Conservation (phyloP, 1,284 basidiomycete species). For the Ganoderma lingzhi region DNA sequence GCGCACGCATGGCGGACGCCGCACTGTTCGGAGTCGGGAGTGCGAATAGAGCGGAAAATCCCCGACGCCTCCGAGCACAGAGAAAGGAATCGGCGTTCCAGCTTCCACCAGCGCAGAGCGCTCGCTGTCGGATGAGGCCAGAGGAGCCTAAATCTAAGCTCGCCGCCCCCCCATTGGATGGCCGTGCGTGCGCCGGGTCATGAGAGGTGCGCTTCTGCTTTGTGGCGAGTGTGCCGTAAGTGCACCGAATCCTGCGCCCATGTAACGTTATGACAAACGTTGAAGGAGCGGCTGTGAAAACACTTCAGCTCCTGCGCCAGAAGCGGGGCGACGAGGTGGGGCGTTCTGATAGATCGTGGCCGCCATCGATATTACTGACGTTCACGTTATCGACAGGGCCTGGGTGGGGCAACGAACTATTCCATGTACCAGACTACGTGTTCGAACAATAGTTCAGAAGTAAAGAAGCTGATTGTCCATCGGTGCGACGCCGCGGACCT, state of each 20-base stretch:
- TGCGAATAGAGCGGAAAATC: constrained; percentile 6
- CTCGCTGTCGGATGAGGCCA: too few species aligned
- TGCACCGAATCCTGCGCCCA: not conserved
- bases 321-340: not conserved
- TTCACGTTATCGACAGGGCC: not conserved
- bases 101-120: not conserved
- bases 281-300: not conserved
- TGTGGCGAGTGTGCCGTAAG: constrained; percentile 9
- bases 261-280: constrained; percentile 8
- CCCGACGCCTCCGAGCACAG: not conserved
- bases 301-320: not conserved
- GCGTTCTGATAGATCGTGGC: constrained; percentile 4
- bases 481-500: not conserved
- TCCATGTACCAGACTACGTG: not conserved
- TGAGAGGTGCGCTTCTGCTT: constrained; percentile 9
- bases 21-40: constrained; percentile 1
- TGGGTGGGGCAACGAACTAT: not conserved
- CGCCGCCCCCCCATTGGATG: not conserved
- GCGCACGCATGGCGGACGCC: not conserved
- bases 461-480: not conserved
- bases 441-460: not conserved
- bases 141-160: not conserved
- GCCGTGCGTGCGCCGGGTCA: too few species aligned
- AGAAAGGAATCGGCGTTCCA: not conserved
- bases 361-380: not conserved